Conservation (phyloP, 202 grass and related monocot genomes). For the Sporobolus alterniflorus region DNA sequence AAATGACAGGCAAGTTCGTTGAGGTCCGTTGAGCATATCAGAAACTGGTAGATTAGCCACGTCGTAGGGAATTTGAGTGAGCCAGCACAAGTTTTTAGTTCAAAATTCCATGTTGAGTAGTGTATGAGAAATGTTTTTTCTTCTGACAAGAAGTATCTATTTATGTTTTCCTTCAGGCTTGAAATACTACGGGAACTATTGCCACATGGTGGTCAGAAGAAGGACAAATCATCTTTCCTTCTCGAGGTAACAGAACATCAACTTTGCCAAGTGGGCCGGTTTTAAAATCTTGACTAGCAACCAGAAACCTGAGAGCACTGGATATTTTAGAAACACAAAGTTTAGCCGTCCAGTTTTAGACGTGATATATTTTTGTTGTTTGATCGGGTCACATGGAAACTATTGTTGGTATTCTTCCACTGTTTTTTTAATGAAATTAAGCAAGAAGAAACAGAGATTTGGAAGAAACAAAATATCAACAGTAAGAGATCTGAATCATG, state of each 20-base stretch:
- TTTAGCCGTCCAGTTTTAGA: background rate
- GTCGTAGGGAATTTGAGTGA: no score
- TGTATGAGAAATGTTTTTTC: background rate
- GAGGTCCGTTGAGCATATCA: background rate
- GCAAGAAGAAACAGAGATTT: background rate
- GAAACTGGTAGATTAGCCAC: background rate
- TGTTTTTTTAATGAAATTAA: background rate
- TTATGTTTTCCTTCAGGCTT: constrained; percentile 60
- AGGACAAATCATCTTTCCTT: constrained; percentile 99
- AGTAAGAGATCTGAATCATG: background rate
- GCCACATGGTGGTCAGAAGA: constrained; percentile 88
- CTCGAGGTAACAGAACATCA: constrained; percentile 61
- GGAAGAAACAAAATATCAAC: background rate
- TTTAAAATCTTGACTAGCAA: background rate
- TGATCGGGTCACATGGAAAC: background rate
- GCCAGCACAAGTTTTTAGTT: no score
- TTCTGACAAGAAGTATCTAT: background rate
- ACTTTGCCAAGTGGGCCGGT: background rate
- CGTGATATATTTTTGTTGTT: background rate
- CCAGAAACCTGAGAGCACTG: background rate
- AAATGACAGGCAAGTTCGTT: constrained; percentile 84
- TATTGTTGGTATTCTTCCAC: background rate
- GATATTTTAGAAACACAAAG: background rate
- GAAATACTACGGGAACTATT: constrained; percentile 87
- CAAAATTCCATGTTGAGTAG: no score